Conservation (phyloP, 2,329 filamentous ascomycete genomes). For the Ophiocordyceps sinensis region DNA sequence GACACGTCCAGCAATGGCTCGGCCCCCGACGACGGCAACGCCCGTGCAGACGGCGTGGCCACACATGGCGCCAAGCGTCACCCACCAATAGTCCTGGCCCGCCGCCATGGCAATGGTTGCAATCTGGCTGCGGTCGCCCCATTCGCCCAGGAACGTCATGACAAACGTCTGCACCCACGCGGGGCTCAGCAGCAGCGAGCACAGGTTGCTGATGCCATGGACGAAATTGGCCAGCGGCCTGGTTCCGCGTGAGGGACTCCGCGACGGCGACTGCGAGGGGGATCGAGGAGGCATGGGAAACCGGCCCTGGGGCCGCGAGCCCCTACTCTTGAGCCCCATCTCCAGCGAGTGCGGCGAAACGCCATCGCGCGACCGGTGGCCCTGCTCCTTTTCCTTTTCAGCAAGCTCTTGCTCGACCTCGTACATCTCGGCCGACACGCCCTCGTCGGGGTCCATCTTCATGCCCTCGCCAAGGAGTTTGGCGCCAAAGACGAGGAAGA, state of each 20-base stretch:
- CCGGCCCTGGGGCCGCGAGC: conserved; percentile 58
- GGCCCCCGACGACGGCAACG: conserved; percentile 79
- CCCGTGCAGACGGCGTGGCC: conserved; percentile 87
- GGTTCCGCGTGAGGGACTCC: conserved; percentile 36
- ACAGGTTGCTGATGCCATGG: conserved; percentile 67
- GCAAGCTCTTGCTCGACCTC: conserved; percentile 90
- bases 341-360: conserved; percentile 67
- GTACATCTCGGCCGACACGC: conserved; percentile 92
- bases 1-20: conserved; percentile 83
- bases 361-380: conserved; percentile 45
- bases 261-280: conserved; percentile 59
- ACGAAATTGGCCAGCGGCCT: conserved; percentile 25
- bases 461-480: conserved; percentile 77
- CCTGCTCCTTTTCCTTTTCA: conserved; percentile 75
- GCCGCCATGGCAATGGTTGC: conserved; percentile 98
- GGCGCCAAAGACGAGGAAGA: conserved; percentile 83
- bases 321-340: conserved; percentile 57
- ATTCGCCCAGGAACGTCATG: conserved; percentile 98
- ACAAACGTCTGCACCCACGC: conserved; percentile 98
- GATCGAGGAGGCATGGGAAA: conserved; percentile 71
- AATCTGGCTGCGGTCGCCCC: conserved; percentile 95
- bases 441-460: conserved; percentile 77
- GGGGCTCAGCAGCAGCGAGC: conserved; percentile 77
- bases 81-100: conserved; percentile 98
- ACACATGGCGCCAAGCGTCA: conserved; percentile 72